Base-by-base conservation (phyloP, 805 yeast species). In the Schizosaccharomyces cryophilus region DNA sequence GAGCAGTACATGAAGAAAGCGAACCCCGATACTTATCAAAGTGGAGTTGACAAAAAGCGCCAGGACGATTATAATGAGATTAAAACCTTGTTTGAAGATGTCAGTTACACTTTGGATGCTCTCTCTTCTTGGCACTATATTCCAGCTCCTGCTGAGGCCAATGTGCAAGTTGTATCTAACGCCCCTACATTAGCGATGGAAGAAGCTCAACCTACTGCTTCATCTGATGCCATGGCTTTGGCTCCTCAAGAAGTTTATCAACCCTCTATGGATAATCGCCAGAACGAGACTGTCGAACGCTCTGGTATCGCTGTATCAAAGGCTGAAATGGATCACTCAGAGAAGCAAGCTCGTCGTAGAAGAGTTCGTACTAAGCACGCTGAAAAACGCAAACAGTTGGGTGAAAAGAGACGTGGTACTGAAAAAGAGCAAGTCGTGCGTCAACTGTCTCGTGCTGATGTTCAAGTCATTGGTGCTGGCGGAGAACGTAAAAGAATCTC, bases 191-290 rank as follows among this genome's bases (percentile, higher is more conserved):
- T 93, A 60, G 69, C 83, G 1, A 86, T 90, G 95, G 98, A 90
- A 73, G 97, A 93, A 68, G 93, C 96, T 1, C 96, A 88, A 73
- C 98, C 98, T 60, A 76, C 87, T 62, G 82, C 88, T 45, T 76
- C 85, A 73, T 80, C 93, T 1, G 74, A 79, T 42, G 29, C 54
- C 29, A 42, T 42, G 38, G 86, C 83, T 26, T 76, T 93, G 67
- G 98, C 98, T 1, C 98, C 98, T 48, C 98, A 90, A 73, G 98
- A 90, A 72, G 77, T 93, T 7, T 93, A 83, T 31, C n/a, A 40
- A 7, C 42, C 60, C 7, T 21, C 42, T 35, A 9, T 19, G 19
- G 60, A 13, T 30, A 21, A 19, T 6, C 47, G 47, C 21, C n/a
- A 24, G 19, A 47, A 15, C 17, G 60, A 56, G 11, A 35, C 47